Evolutionary conservation across 768 basidiomycete species (phyloP).

Genomic region (Boletus speciosus): DNA sequence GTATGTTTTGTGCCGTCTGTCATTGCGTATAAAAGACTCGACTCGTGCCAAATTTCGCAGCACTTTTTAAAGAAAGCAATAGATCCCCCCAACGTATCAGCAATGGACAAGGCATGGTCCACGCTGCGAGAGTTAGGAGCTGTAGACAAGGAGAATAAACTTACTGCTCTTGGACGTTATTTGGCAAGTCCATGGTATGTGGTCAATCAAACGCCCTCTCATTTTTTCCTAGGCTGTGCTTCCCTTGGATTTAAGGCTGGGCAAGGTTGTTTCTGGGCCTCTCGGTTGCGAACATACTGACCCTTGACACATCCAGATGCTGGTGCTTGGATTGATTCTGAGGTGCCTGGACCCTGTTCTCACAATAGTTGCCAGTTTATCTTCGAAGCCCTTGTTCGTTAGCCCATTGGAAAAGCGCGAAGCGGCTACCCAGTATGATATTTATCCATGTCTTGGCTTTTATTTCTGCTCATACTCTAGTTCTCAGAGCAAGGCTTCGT

Average conservation of each 20-base stretch:
- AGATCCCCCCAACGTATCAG: slow-evolving; percentile 72
- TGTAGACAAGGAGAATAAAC: slow-evolving; percentile 52
- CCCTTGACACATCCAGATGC: slow-evolving; percentile 54
- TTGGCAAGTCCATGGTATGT: slow-evolving; percentile 43
- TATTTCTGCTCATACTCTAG: not conserved
- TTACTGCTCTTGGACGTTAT: slow-evolving; percentile 83
- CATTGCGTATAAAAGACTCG: not conserved
- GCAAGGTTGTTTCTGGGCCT: slow-evolving; percentile 51
- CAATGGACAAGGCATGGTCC: slow-evolving; percentile 75
- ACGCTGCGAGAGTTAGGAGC: slow-evolving; percentile 78
- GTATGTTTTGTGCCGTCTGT: slow-evolving; percentile 33
- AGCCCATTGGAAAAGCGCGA: slow-evolving; percentile 82
- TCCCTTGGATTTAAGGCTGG: slow-evolving; percentile 85
- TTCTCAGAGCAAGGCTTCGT: slow-evolving; percentile 60
- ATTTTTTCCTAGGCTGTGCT: slow-evolving; percentile 58
- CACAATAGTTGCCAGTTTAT: slow-evolving; percentile 78
- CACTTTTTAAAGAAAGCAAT: slow-evolving; percentile 70
- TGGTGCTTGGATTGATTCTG: slow-evolving; percentile 81
- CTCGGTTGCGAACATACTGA: not conserved
- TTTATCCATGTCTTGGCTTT: not conserved
- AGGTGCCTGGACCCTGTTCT: slow-evolving; percentile 77
- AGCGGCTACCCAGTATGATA: slow-evolving; percentile 62
- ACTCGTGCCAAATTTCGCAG: slow-evolving; percentile 31
- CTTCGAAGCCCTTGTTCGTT: slow-evolving; percentile 83
- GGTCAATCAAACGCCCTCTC: not conserved